Evolutionary conservation across 176 grass and related monocot genomes (phyloP).

Genomic region (Zoysia japonica): DNA sequence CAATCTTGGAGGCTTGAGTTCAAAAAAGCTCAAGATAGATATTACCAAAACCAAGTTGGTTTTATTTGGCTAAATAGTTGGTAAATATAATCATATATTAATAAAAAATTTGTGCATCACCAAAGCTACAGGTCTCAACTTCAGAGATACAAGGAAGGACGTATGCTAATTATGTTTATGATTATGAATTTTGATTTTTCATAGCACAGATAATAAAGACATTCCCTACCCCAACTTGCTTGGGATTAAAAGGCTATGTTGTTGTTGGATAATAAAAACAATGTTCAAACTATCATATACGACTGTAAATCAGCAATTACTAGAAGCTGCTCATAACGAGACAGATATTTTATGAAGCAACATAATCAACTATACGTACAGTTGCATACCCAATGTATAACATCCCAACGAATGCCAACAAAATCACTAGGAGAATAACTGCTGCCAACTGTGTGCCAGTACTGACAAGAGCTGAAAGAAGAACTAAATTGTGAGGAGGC

Average conservation of each 20-base stretch:
- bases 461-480: conserved; percentile 90
- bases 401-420: conserved; percentile 89
- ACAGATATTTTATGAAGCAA: conserved; percentile 20
- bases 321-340: not conserved
- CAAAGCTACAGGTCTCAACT: not conserved
- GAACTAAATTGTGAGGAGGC: conserved; percentile 69
- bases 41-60: not conserved
- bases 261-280: not conserved
- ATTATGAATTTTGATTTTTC: not conserved
- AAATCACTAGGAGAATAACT: conserved; percentile 84
- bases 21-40: not conserved
- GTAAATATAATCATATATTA: not conserved
- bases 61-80: not conserved
- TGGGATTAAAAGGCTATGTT: no score
- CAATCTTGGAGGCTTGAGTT: not conserved
- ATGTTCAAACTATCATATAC: not conserved
- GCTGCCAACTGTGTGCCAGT: conserved; percentile 76
- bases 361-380: conserved; percentile 7
- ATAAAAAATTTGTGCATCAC: not conserved
- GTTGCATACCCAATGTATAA: conserved; percentile 76
- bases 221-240: no score
- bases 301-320: not conserved
- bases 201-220: not conserved
- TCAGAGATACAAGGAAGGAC: not conserved
- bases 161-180: not conserved